phyloP scores from a whole-genome alignment of 1,284 basidiomycete species.

The Marasmius fiardii region DNA sequence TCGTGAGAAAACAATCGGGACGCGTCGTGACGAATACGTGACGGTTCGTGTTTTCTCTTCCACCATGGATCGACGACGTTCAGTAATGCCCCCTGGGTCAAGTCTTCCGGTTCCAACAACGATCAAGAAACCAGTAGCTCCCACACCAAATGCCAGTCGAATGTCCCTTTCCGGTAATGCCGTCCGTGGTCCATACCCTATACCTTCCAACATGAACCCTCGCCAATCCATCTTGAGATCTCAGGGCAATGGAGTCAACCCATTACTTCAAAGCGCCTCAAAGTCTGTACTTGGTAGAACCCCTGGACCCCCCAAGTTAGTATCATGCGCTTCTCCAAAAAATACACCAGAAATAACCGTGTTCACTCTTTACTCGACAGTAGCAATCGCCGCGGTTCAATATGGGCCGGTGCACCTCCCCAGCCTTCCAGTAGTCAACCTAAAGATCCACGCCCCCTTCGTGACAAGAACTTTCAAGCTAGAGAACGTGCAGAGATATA shows the following conservation, averaged over 20 bases:
- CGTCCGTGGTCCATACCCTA: slow-evolving; percentile 50
- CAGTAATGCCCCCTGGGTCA: slow-evolving; percentile 58
- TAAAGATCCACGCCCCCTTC: slow-evolving; percentile 74
- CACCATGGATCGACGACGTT: slow-evolving; percentile 52
- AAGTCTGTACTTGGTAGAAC: slow-evolving; percentile 71
- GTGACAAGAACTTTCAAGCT: slow-evolving; percentile 66
- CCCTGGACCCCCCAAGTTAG: slow-evolving; percentile 64
- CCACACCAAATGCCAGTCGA: slow-evolving; percentile 36
- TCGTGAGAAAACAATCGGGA: background rate
- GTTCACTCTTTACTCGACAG: slow-evolving; percentile 22
- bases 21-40: background rate
- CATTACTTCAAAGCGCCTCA: slow-evolving; percentile 63
- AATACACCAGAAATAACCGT: slow-evolving; percentile 1
- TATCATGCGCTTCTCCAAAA: slow-evolving; percentile 12
- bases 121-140: slow-evolving; percentile 52
- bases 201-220: slow-evolving; percentile 50
- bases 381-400: slow-evolving; percentile 65
- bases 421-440: slow-evolving; percentile 46
- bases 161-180: slow-evolving; percentile 72
- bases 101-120: slow-evolving; percentile 59
- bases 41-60: slow-evolving; percentile 1
- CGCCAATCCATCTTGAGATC: slow-evolving; percentile 65
- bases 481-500: slow-evolving; percentile 76
- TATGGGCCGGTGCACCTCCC: slow-evolving; percentile 51
- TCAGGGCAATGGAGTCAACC: slow-evolving; percentile 58